These are phyloP conservation scores for Podospora comata DNA, from an alignment of 495 filamentous ascomycete species.

Conservation along the genomic window DNA sequence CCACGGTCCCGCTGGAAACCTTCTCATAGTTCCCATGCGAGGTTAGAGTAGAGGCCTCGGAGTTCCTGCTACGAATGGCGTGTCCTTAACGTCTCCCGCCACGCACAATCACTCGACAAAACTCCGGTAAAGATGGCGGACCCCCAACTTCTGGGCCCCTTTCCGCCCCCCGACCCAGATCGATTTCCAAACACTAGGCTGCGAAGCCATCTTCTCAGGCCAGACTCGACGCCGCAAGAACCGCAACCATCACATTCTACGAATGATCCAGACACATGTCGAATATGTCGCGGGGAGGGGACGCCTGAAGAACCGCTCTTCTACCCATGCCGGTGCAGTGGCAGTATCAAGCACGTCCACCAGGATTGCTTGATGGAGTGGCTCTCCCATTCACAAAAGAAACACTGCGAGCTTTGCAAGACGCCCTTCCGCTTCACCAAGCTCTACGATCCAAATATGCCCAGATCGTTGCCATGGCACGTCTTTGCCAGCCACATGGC, in stretches of 20 bases:
- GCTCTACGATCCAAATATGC: conserved; percentile 92
- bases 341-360: conserved; percentile 97
- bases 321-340: conserved; percentile 97
- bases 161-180: background rate
- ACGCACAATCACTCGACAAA: background rate
- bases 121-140: background rate
- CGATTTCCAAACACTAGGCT: conserved; percentile 31
- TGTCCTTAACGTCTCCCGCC: background rate
- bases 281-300: conserved; percentile 91
- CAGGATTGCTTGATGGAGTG: conserved; percentile 98
- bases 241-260: background rate
- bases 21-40: background rate
- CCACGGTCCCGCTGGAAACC: background rate
- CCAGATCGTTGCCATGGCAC: conserved; percentile 68
- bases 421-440: conserved; percentile 98
- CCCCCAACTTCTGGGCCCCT: background rate
- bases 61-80: background rate
- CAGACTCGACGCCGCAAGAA: background rate
- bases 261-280: conserved; percentile 71
- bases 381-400: conserved; percentile 96
- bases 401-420: conserved; percentile 98
- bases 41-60: background rate
- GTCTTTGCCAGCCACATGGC: conserved; percentile 75
- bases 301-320: conserved; percentile 84
- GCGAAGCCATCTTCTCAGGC: conserved; percentile 13